Conservation (phyloP, 495 filamentous ascomycete genomes). For the Tuber magnatum region DNA sequence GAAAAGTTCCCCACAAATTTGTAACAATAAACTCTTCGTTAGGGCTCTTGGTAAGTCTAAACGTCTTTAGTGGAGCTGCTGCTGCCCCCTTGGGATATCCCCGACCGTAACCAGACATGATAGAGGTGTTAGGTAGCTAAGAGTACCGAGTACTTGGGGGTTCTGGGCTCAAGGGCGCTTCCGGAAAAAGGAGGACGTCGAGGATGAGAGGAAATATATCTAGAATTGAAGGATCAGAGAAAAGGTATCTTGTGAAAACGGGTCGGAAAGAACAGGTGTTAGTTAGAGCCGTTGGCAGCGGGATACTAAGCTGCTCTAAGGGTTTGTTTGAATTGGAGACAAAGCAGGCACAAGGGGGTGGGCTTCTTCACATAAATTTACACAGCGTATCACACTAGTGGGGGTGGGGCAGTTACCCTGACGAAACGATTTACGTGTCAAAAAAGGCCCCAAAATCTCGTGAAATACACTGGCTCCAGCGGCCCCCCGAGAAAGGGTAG, state of each 20-base stretch:
- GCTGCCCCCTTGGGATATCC: background rate
- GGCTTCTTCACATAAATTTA: background rate
- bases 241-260: background rate
- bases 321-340: background rate
- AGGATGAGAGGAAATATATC: background rate
- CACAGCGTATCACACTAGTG: too few relatives aligned
- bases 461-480: too few relatives aligned
- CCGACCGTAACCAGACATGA: background rate
- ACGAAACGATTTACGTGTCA: background rate
- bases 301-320: background rate
- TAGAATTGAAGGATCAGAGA: background rate
- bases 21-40: slow-evolving; percentile 37
- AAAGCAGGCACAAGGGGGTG: background rate
- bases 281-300: background rate
- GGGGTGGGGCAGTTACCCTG: background rate
- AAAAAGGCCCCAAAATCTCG: too few relatives aligned
- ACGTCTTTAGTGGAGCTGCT: slow-evolving; percentile 10
- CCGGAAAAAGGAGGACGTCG: background rate
- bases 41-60: slow-evolving; percentile 31
- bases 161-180: background rate
- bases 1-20: slow-evolving; percentile 19
- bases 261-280: background rate
- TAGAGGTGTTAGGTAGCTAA: background rate
- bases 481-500: too few relatives aligned
- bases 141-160: background rate